Evolutionary conservation across 1,284 basidiomycete species (phyloP), one percentile per base, ranked within the genome.

Genomic region (Fomitopsis palustris): DNA sequence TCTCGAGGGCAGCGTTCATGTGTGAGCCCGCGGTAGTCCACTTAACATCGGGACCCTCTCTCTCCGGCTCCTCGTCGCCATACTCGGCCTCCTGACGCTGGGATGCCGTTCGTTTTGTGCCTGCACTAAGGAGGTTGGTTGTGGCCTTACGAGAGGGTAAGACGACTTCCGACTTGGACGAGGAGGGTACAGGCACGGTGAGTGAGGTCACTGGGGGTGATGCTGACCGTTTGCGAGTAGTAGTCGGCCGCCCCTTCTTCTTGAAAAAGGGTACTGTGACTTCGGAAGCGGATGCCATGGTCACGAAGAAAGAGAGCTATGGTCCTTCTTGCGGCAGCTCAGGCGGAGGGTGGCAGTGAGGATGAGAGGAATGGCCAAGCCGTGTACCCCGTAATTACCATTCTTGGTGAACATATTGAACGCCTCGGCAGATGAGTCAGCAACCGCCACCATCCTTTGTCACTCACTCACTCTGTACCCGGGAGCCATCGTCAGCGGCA

Each of bases 181-280:
- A 73, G 8, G 79, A 74, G n/a, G 77, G 65, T 9, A 68, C 65
- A n/a, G 70, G 57, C 2, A 59, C 62, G 0, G 69, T 62, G n/a
- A 64, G 57, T 21, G 72, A 57, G 35, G 71, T 69, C 6, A 78
- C 72, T 14, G 77, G 64, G 14, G 88, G 88, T 0, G 90, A 90
- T 12, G 78, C 70, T 3, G 87, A 87, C 17, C 92, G 84, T 66
- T 88, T 87, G 39, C 93, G 83, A 14, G 80, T 73, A 0, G 90
- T 88, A 10, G 86, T 81, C 16, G 92, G 90, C 3, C 91, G 80
- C 39, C 87, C 86, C 74, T 93, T 95, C 75, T 93, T 95, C 74
- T 90, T 95, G 79, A 96, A 93, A 74, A 94, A 90, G 10, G 93
- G 89, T 0, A 94, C 87, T 52, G 79, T 83, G 8, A 81, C 66